Percentiles rank a stretch among this genome's conserved stretches.
Conservation (phyloP, 208 protist species). For the Acanthamoeba triangularis region DNA sequence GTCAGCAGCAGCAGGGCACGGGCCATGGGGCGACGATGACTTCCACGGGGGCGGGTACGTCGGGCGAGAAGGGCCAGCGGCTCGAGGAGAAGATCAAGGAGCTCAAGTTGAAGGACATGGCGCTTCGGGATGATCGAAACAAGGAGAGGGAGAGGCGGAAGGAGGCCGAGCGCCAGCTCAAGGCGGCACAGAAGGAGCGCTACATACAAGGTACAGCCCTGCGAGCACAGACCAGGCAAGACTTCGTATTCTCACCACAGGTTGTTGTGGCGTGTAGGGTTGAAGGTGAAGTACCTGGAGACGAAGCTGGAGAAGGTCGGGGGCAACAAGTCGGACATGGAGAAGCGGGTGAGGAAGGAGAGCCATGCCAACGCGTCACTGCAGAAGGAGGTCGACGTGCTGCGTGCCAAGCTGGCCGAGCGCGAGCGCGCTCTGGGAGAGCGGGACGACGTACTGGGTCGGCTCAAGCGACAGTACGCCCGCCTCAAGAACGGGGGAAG, state of each 20-base stretch:
- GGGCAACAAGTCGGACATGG: conserved; percentile 11
- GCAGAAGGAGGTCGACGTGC: conserved; percentile 14
- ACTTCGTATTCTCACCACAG: not conserved
- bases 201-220: conserved; percentile 30
- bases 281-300: conserved; percentile 55
- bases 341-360: conserved; percentile 30
- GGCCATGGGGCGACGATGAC: not conserved
- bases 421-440: not conserved
- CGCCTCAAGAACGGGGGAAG: conserved; percentile 1
- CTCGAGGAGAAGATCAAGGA: conserved; percentile 42
- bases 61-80: not conserved
- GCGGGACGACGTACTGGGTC: not conserved
- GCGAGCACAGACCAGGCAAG: not conserved
- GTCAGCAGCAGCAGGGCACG: not conserved
- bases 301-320: conserved; percentile 58
- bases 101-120: conserved; percentile 18
- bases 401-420: not conserved
- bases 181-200: conserved; percentile 34
- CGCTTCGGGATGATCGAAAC: not conserved
- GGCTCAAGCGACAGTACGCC: not conserved
- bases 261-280: not conserved
- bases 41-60: not conserved
- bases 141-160: conserved; percentile 6
- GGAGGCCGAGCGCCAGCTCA: conserved; percentile 21
- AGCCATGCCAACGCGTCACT: not conserved